phyloP scores from a whole-genome alignment of 768 basidiomycete species.

The Leccinum variicolor region DNA sequence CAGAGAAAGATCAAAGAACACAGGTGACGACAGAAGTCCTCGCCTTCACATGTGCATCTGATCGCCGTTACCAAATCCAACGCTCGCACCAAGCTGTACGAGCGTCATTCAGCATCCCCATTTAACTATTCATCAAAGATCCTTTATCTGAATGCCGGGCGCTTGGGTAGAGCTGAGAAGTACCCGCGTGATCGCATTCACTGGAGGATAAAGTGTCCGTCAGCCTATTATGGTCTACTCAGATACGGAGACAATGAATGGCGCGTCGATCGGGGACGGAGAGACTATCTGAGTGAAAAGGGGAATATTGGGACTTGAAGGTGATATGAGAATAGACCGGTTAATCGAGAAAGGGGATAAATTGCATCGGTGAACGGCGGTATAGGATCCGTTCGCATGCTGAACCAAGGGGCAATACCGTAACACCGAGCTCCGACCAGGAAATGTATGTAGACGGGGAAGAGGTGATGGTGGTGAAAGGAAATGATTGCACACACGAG shows the following conservation, averaged over 20 bases:
- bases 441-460: slow-evolving; percentile 1
- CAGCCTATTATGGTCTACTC: slow-evolving; percentile 7
- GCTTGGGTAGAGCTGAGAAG: slow-evolving; percentile 83
- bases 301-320: slow-evolving; percentile 1
- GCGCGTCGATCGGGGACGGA: slow-evolving; percentile 13
- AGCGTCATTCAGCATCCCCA: slow-evolving; percentile 3
- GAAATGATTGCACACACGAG: neutral
- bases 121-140: slow-evolving; percentile 44
- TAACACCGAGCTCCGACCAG: neutral
- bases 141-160: slow-evolving; percentile 86
- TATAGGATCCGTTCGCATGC: neutral
- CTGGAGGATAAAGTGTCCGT: slow-evolving; percentile 33
- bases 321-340: neutral
- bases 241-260: slow-evolving; percentile 1
- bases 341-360: neutral
- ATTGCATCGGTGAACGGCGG: neutral
- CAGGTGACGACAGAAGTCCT: neutral
- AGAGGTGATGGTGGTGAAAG: neutral
- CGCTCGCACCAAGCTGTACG: slow-evolving; percentile 21
- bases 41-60: slow-evolving; percentile 10
- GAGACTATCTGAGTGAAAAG: neutral
- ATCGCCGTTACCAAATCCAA: slow-evolving; percentile 23
- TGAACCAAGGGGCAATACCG: neutral
- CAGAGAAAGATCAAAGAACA: slow-evolving; percentile 2
- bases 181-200: slow-evolving; percentile 75